These are phyloP conservation scores for Cordyceps fumosorosea DNA, from an alignment of 2,329 filamentous ascomycete genomes.

Conservation along the genomic window DNA sequence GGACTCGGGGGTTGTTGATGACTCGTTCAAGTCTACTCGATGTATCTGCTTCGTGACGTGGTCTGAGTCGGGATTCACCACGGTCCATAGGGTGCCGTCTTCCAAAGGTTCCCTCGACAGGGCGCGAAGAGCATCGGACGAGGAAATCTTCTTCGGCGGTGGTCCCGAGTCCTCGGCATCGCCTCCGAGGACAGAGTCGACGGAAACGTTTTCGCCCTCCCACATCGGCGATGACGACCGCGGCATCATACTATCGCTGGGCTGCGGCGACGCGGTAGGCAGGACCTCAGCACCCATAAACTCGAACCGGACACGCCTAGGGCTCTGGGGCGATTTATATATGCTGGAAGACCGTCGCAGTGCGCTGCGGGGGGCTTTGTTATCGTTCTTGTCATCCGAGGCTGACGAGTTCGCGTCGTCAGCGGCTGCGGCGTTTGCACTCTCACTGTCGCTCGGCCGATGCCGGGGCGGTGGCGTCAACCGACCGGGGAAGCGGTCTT, in stretches of 20 bases:
- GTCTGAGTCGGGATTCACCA: constrained; percentile 34
- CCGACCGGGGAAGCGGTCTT: background rate
- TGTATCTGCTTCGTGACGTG: constrained; percentile 17
- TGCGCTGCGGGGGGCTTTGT: constrained; percentile 46
- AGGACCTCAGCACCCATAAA: constrained; percentile 54
- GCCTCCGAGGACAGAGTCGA: constrained; percentile 27
- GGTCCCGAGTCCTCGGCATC: constrained; percentile 31
- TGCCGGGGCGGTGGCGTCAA: constrained; percentile 4
- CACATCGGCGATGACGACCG: constrained; percentile 21
- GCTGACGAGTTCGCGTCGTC: constrained; percentile 39
- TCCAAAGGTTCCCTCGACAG: constrained; percentile 46
- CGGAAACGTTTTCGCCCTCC: constrained; percentile 22
- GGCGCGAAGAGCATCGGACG: constrained; percentile 47
- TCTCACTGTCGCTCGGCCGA: constrained; percentile 4
- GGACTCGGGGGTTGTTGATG: background rate
- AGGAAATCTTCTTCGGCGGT: constrained; percentile 48
- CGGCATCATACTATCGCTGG: constrained; percentile 26
- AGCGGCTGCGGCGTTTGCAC: background rate
- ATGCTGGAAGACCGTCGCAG: constrained; percentile 50
- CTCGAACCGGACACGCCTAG: constrained; percentile 57
- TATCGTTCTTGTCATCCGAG: constrained; percentile 47
- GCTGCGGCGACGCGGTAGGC: constrained; percentile 50
- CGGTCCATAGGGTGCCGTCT: constrained; percentile 43
- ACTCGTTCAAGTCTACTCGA: constrained; percentile 13
- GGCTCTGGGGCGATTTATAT: constrained; percentile 44